Evolutionary conservation across 305 asterid species (phyloP).

Genomic region (Solanum hybrid): DNA sequence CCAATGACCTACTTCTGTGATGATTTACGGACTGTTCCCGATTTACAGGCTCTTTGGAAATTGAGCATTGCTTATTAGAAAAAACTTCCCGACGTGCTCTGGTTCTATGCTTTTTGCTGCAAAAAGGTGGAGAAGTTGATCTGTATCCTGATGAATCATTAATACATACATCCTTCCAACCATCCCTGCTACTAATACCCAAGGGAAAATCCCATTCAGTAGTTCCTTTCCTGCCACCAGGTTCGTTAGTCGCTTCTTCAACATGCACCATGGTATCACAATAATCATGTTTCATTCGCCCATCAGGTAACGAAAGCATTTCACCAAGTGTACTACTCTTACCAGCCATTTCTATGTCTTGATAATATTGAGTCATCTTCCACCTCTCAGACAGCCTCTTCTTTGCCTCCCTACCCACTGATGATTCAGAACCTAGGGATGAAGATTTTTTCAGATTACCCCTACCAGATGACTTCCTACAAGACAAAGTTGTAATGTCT

Average conservation of each 20-base stretch:
- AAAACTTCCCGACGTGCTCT: constrained; percentile 24
- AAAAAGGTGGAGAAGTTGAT: constrained; percentile 47
- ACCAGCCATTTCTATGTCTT: constrained; percentile 43
- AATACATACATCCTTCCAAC: constrained; percentile 52
- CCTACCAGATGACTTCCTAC: constrained; percentile 40
- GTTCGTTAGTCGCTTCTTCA: constrained; percentile 17
- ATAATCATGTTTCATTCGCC: constrained; percentile 19
- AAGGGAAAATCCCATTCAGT: constrained; percentile 27
- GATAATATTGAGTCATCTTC: constrained; percentile 56
- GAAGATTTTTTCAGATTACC: constrained; percentile 26
- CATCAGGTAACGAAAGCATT: constrained; percentile 64
- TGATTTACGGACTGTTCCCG: constrained; percentile 10
- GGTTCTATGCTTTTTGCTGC: constrained; percentile 35
- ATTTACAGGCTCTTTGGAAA: constrained; percentile 18
- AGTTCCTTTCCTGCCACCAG: constrained; percentile 23
- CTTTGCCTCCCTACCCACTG: constrained; percentile 61
- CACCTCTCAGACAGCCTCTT: constrained; percentile 79
- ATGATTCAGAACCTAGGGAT: constrained; percentile 42
- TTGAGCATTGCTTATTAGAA: constrained; percentile 19
- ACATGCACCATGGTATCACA: constrained; percentile 24
- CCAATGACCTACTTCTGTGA: constrained; percentile 34
- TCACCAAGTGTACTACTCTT: constrained; percentile 67
- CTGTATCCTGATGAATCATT: constrained; percentile 44
- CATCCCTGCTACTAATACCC: constrained; percentile 78
- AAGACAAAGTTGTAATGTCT: constrained; percentile 29